A percentile compares a stretch with the other conserved stretches of the same genome.
Evolutionary conservation across 1,139 yeast genomes (phyloP).

Genomic region (Kodamaea sp.): DNA sequence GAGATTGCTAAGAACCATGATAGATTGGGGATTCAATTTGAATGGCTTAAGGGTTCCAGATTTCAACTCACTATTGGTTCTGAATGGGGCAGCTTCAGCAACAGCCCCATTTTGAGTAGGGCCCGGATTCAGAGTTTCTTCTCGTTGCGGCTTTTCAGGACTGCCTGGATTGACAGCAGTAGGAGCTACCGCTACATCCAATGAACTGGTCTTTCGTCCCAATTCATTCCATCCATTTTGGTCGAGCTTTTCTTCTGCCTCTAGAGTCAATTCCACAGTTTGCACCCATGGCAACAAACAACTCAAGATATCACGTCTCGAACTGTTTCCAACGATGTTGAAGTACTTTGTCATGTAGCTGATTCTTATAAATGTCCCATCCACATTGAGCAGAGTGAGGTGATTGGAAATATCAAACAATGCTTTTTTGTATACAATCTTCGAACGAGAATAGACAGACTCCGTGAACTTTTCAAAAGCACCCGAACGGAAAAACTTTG

Average conservation of each 20-base stretch:
- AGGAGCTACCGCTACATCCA: background rate
- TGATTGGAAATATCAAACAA: constrained; percentile 66
- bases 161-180: background rate
- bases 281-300: constrained; percentile 90
- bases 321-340: constrained; percentile 55
- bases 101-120: background rate
- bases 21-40: constrained; percentile 48
- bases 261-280: constrained; percentile 63
- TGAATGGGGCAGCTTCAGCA: background rate
- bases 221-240: too few relatives aligned
- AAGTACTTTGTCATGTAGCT: constrained; percentile 75
- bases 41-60: background rate
- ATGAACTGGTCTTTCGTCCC: background rate
- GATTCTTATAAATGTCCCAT: constrained; percentile 59
- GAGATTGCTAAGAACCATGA: constrained; percentile 79
- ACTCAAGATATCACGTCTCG: constrained; percentile 74
- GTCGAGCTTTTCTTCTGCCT: constrained; percentile 16
- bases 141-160: background rate
- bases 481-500: constrained; percentile 47
- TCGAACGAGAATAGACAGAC: constrained; percentile 63
- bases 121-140: background rate
- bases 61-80: background rate
- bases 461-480: constrained; percentile 48
- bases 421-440: constrained; percentile 77
- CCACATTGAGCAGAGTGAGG: constrained; percentile 59